Evolutionary conservation across 257 asterid genomes (phyloP).

Genomic region (Verbascum thapsus): DNA sequence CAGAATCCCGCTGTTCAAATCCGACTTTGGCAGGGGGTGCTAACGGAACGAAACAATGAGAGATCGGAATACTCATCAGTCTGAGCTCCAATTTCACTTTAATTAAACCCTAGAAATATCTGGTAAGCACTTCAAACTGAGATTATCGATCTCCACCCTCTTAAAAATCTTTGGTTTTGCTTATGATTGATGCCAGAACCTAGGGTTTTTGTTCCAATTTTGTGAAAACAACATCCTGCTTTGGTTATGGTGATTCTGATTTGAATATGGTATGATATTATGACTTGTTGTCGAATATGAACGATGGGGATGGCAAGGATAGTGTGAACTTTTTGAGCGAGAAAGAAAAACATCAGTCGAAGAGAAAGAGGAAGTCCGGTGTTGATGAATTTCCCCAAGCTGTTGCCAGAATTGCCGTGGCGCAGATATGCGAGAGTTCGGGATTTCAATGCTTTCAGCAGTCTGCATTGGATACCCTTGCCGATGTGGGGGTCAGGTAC

Average conservation of each 20-base stretch:
- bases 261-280: conserved; percentile 43
- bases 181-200: conserved; percentile 14
- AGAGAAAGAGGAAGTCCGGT: conserved; percentile 48
- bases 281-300: conserved; percentile 67
- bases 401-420: conserved; percentile 49
- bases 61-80: no score
- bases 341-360: conserved; percentile 34
- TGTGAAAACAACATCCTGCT: conserved; percentile 26
- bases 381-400: conserved; percentile 53
- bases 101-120: no score
- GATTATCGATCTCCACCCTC: no score
- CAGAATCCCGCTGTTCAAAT: no score
- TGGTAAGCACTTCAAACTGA: conserved; percentile 31
- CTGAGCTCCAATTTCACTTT: no score
- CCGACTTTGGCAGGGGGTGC: no score
- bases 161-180: no score
- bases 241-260: conserved; percentile 24
- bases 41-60: no score
- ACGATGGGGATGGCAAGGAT: conserved; percentile 69
- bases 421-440: conserved; percentile 54
- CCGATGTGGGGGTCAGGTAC: conserved; percentile 74
- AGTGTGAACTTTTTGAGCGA: conserved; percentile 45
- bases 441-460: conserved; percentile 84
- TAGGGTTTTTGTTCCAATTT: conserved; percentile 26
- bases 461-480: conserved; percentile 64